phyloP scores from a whole-genome alignment of 2,329 filamentous ascomycete genomes.

The Colletotrichum sp. region DNA sequence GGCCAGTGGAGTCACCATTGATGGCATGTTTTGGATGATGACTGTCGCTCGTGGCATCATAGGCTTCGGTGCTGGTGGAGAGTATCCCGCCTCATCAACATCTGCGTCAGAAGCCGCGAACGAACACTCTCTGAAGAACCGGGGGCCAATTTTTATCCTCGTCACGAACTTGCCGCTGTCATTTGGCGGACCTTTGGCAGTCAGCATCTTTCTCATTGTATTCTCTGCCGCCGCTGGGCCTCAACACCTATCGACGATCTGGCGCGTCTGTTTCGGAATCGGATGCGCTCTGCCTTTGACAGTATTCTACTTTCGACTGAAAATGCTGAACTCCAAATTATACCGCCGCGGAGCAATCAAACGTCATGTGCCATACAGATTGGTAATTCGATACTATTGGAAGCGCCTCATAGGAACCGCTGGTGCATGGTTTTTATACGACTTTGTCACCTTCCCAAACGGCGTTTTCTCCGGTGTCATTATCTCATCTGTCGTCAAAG shows the following conservation, averaged over 20 bases:
- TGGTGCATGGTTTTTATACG: slow-evolving; percentile 61
- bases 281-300: slow-evolving; percentile 55
- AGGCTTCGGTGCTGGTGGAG: slow-evolving; percentile 51
- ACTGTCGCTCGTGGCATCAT: slow-evolving; percentile 53
- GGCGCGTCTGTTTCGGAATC: slow-evolving; percentile 55
- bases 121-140: slow-evolving; percentile 42
- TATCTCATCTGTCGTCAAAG: slow-evolving; percentile 40
- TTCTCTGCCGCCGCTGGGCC: slow-evolving; percentile 37
- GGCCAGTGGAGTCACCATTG: slow-evolving; percentile 46
- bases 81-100: slow-evolving; percentile 53
- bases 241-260: slow-evolving; percentile 44
- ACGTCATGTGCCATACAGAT: slow-evolving; percentile 50
- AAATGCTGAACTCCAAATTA: slow-evolving; percentile 55
- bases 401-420: slow-evolving; percentile 56
- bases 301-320: slow-evolving; percentile 62
- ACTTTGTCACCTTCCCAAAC: slow-evolving; percentile 53
- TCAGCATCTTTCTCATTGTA: slow-evolving; percentile 52
- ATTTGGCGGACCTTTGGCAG: slow-evolving; percentile 39
- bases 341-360: slow-evolving; percentile 60
- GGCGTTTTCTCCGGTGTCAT: slow-evolving; percentile 51
- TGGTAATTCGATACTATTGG: slow-evolving; percentile 61
- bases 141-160: slow-evolving; percentile 49
- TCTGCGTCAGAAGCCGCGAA: slow-evolving; percentile 54
- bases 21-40: slow-evolving; percentile 60
- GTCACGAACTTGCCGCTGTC: slow-evolving; percentile 45